Evolutionary conservation across 805 yeast species (phyloP).

Genomic region (Saccharomycopsis synnaedendra): DNA sequence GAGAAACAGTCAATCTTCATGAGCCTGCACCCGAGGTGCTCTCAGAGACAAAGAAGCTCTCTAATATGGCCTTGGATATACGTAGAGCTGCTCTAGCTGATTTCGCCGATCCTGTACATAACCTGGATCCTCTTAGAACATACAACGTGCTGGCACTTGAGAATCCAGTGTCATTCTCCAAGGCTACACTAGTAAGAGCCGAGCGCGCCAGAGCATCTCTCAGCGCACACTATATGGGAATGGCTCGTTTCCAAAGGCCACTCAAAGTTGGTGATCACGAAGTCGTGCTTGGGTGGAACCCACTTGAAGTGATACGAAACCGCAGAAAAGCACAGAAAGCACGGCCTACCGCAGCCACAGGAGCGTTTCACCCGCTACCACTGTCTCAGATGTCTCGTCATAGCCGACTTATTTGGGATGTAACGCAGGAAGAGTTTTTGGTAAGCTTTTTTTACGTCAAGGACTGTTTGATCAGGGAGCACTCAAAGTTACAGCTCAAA

Average conservation of each 20-base stretch:
- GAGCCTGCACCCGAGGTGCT: neutral
- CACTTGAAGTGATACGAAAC: conserved; percentile 13
- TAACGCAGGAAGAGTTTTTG: too few relatives aligned
- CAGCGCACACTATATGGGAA: conserved; percentile 7
- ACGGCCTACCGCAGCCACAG: too few relatives aligned
- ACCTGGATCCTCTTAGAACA: conserved; percentile 10
- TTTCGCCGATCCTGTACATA: conserved; percentile 15
- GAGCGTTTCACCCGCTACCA: too few relatives aligned
- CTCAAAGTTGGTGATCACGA: neutral
- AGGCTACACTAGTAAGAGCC: conserved; percentile 12
- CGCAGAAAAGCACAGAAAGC: neutral
- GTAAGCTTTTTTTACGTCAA: too few relatives aligned
- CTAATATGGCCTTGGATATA: conserved; percentile 2
- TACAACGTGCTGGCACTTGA: conserved; percentile 10
- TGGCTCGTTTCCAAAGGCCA: conserved; percentile 8
- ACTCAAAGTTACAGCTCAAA: too few relatives aligned
- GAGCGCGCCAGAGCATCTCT: conserved; percentile 9
- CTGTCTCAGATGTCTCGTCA: too few relatives aligned
- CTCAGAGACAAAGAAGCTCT: conserved; percentile 8
- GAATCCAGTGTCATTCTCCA: neutral
- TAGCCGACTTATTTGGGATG: too few relatives aligned
- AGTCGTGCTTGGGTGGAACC: conserved; percentile 9
- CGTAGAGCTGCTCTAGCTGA: conserved; percentile 11
- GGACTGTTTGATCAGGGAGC: too few relatives aligned
- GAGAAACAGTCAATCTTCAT: neutral